phyloP scores from a whole-genome alignment of 768 basidiomycete species.

The Udeniomyces megalosporus region DNA sequence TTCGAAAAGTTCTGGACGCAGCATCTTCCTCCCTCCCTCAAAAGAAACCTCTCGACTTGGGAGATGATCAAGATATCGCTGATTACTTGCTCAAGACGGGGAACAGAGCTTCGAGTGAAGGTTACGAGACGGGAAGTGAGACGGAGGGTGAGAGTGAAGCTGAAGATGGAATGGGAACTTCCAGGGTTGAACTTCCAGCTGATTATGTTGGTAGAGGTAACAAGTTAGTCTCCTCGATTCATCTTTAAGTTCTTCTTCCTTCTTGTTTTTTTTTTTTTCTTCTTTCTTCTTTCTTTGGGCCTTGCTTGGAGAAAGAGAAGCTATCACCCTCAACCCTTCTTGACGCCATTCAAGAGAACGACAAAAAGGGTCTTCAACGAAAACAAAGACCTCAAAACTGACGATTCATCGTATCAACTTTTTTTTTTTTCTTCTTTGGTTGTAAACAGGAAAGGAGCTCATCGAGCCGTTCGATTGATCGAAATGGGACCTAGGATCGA shows the following conservation, averaged over 20 bases:
- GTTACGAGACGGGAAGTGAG: slow-evolving; percentile 49
- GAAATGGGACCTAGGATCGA: slow-evolving; percentile 96
- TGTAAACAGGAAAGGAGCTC: slow-evolving; percentile 52
- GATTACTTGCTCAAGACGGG: slow-evolving; percentile 69
- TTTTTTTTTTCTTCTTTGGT: too few species aligned
- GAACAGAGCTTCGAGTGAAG: slow-evolving; percentile 49
- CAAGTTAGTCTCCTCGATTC: slow-evolving; percentile 1
- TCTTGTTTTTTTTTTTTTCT: too few species aligned
- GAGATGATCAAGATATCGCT: slow-evolving; percentile 82
- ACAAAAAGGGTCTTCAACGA: too few species aligned
- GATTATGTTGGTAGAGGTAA: slow-evolving; percentile 94
- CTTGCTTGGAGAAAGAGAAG: too few species aligned
- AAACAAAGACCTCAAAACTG: too few species aligned
- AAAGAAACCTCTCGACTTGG: slow-evolving; percentile 48
- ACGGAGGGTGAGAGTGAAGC: slow-evolving; percentile 38
- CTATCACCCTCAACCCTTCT: too few species aligned
- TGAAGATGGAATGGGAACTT: slow-evolving; percentile 31
- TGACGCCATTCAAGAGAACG: too few species aligned
- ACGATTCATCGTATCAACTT: too few species aligned
- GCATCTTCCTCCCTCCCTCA: not conserved
- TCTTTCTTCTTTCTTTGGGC: too few species aligned
- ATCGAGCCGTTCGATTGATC: slow-evolving; percentile 75
- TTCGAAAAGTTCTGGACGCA: slow-evolving; percentile 69
- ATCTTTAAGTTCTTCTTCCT: too few species aligned
- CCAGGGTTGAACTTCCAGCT: slow-evolving; percentile 56